Percentiles rank a stretch among this genome's conserved stretches.
These are phyloP conservation scores for Zoysia pacifica DNA, from an alignment of 176 grass and related monocot genomes.

Conservation along the genomic window DNA sequence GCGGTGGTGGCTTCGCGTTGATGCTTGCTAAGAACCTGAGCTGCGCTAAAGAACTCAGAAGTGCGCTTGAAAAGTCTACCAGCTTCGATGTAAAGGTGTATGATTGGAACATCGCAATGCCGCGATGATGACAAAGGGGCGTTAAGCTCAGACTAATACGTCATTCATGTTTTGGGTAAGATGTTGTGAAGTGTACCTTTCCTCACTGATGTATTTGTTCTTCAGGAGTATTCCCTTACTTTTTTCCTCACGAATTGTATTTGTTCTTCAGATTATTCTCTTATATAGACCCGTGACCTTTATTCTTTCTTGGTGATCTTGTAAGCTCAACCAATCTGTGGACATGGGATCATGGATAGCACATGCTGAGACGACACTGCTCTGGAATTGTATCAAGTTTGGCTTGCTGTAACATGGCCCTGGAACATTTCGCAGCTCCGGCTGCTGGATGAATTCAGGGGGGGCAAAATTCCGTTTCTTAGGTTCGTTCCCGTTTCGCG, in stretches of 20 bases:
- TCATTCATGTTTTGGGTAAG: background rate
- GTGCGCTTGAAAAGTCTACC: conserved; percentile 38
- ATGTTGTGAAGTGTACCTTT: background rate
- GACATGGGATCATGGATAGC: no score
- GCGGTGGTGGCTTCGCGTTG: conserved; percentile 79
- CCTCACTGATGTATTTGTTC: background rate
- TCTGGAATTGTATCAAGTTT: no score
- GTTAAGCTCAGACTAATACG: background rate
- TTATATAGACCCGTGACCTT: background rate
- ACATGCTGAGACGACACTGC: no score
- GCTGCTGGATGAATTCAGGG: no score
- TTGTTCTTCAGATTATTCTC: background rate
- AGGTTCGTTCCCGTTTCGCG: no score
- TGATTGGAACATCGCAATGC: conserved; percentile 61
- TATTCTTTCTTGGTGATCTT: no score
- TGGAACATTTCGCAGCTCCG: no score
- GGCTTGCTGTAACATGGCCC: no score
- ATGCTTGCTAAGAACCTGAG: conserved; percentile 59
- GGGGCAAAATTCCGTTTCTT: no score
- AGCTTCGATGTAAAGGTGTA: conserved; percentile 71
- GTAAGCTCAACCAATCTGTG: no score
- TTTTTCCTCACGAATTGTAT: background rate
- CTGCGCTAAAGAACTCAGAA: conserved; percentile 45
- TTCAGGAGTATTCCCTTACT: no score
- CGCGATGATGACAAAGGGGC: conserved; percentile 17